phyloP scores from a whole-genome alignment of 2,329 filamentous ascomycete genomes.

The Sporothrix dimorphospora region DNA sequence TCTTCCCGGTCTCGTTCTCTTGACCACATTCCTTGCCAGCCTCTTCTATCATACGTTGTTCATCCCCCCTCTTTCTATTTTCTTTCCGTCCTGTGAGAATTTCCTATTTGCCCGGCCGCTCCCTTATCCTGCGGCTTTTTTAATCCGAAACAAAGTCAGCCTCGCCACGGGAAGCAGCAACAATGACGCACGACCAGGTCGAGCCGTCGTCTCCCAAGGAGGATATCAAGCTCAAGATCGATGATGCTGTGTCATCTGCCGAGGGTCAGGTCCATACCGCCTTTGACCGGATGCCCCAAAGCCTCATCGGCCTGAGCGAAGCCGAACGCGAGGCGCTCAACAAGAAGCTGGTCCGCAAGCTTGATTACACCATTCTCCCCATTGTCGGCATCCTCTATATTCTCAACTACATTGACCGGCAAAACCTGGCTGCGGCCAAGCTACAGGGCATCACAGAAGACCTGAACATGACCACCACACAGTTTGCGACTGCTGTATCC shows the following conservation, averaged over 20 bases:
- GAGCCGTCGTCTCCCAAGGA: background rate
- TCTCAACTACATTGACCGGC: slow-evolving; percentile 33
- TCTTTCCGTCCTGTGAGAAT: background rate
- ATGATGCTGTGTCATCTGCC: slow-evolving; percentile 15
- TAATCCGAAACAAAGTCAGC: background rate
- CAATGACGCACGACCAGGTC: background rate
- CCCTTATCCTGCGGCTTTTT: background rate
- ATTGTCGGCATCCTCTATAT: slow-evolving; percentile 31
- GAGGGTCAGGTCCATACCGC: slow-evolving; percentile 22
- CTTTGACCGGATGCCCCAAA: slow-evolving; percentile 25
- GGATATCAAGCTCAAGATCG: slow-evolving; percentile 9
- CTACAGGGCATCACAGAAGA: slow-evolving; percentile 32
- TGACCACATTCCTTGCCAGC: too few species aligned
- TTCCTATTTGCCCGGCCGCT: background rate
- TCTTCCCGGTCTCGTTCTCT: too few species aligned
- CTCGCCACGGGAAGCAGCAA: background rate
- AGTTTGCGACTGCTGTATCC: slow-evolving; percentile 64
- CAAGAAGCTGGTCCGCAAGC: slow-evolving; percentile 31
- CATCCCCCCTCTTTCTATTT: background rate
- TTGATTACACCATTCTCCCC: slow-evolving; percentile 31
- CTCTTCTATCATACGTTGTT: too few species aligned
- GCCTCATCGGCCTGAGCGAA: slow-evolving; percentile 25
- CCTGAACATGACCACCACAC: slow-evolving; percentile 42
- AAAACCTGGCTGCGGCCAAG: slow-evolving; percentile 32
- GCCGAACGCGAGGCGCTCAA: slow-evolving; percentile 23